Evolutionary conservation across 164 flowering plant genomes (phyloP).

Genomic region (Magnolia kwangsiensis): DNA sequence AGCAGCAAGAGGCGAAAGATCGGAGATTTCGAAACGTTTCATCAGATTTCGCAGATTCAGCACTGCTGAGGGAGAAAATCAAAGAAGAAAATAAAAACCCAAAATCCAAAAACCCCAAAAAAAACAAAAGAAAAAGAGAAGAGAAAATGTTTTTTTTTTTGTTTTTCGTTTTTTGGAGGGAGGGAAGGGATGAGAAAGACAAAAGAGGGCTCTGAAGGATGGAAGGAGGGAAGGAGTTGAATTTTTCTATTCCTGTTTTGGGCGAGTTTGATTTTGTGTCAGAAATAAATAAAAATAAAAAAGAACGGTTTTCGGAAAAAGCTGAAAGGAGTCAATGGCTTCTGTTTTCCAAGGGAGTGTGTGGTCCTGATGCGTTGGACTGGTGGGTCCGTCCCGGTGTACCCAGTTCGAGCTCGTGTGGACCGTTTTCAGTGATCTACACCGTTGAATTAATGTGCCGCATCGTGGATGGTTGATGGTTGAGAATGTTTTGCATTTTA

Average conservation of each 20-base stretch:
- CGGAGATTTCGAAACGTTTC: constrained; percentile 21
- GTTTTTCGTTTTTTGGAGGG: neutral
- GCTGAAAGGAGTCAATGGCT: neutral
- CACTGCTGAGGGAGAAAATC: constrained; percentile 19
- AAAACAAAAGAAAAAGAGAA: neutral
- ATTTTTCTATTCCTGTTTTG: constrained; percentile 6
- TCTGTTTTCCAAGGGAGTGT: neutral
- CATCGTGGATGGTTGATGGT: too few species aligned
- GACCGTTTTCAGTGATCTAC: neutral
- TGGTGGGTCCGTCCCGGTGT: neutral
- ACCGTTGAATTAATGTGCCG: neutral
- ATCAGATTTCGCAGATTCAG: constrained; percentile 36
- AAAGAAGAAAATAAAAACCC: neutral
- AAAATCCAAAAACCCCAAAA: neutral
- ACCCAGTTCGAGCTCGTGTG: neutral
- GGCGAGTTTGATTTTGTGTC: constrained; percentile 2
- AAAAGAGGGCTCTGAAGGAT: constrained; percentile 7
- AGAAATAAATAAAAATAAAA: neutral
- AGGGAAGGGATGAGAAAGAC: neutral
- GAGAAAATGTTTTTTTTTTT: neutral
- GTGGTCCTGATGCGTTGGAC: neutral
- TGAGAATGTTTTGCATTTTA: too few species aligned
- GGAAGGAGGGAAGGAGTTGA: neutral
- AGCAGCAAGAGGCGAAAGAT: constrained; percentile 30
- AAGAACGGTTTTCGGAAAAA: too few species aligned